Evolutionary conservation across 164 flowering plant genomes (phyloP).

Genomic region (Kalanchoe fedtschenkoi): DNA sequence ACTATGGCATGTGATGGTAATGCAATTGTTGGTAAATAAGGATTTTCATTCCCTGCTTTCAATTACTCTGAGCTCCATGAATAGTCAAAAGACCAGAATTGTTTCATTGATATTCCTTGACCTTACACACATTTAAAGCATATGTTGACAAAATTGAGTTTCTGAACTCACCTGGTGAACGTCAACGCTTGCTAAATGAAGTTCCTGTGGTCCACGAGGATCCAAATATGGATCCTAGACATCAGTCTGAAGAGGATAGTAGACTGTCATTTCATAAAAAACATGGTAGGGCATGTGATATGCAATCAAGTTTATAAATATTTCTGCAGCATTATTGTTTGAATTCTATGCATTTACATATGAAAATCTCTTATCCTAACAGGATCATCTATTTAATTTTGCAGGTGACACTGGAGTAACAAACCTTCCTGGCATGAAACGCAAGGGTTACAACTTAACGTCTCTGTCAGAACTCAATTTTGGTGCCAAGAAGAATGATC

Average conservation of each 20-base stretch:
- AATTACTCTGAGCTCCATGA: background rate
- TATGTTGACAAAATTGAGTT: slow-evolving; percentile 41
- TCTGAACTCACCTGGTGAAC: slow-evolving; percentile 47
- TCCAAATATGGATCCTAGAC: slow-evolving; percentile 38
- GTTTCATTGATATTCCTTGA: slow-evolving; percentile 28
- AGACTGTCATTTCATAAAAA: slow-evolving; percentile 16
- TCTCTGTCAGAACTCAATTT: slow-evolving; percentile 16
- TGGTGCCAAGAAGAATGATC: slow-evolving; percentile 7
- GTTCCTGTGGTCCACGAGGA: slow-evolving; percentile 46
- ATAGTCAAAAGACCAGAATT: background rate
- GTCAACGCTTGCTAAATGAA: slow-evolving; percentile 31
- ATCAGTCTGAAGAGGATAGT: slow-evolving; percentile 35
- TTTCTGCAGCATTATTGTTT: background rate
- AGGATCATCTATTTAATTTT: background rate
- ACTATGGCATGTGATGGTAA: background rate
- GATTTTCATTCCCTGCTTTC: background rate
- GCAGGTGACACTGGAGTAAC: slow-evolving; percentile 24
- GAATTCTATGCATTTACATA: background rate
- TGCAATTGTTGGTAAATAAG: background rate
- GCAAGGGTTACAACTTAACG: slow-evolving; percentile 15
- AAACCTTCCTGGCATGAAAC: slow-evolving; percentile 9
- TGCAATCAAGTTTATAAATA: background rate
- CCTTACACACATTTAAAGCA: slow-evolving; percentile 45
- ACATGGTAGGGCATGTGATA: slow-evolving; percentile 19
- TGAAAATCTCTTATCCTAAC: background rate